phyloP scores from a whole-genome alignment of 1,284 basidiomycete species.

The Boletus austroedulis region DNA sequence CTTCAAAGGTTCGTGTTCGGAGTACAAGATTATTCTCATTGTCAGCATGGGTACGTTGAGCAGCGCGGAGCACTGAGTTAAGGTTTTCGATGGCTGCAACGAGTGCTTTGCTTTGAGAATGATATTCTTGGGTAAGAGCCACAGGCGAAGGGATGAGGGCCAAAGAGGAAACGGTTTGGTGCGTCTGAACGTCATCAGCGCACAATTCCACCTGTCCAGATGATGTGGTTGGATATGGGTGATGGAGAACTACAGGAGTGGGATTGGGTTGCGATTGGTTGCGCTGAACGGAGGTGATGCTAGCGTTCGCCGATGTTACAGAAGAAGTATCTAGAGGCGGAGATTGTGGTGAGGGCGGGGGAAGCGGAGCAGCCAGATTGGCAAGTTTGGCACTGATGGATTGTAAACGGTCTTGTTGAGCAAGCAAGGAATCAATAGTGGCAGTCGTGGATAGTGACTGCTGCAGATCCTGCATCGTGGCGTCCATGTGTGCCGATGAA shows the following conservation, averaged over 20 bases:
- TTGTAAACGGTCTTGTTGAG: slow-evolving; percentile 16
- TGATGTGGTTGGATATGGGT: slow-evolving; percentile 4
- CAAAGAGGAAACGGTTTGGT: background rate
- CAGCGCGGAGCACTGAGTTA: slow-evolving; percentile 4
- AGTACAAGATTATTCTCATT: slow-evolving; percentile 14
- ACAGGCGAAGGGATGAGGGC: background rate
- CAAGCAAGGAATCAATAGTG: slow-evolving; percentile 9
- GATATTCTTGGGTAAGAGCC: slow-evolving; percentile 12
- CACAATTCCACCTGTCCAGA: background rate
- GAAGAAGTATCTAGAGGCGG: slow-evolving; percentile 5
- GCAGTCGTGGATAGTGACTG: background rate
- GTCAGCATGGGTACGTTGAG: slow-evolving; percentile 18
- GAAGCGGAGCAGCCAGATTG: slow-evolving; percentile 7
- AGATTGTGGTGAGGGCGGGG: slow-evolving; percentile 3
- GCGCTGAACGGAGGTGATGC: background rate
- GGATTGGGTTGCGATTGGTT: background rate
- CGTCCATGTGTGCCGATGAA: background rate
- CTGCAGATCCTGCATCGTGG: background rate
- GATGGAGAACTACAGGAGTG: background rate
- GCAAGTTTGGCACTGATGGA: slow-evolving; percentile 19
- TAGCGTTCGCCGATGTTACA: background rate
- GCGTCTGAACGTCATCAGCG: background rate
- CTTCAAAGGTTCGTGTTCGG: slow-evolving; percentile 15
- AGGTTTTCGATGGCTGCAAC: slow-evolving; percentile 14
- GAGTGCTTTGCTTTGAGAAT: slow-evolving; percentile 12